Evolutionary conservation across 2,329 filamentous ascomycete genomes (phyloP).

Genomic region (Cladosporium cucumerinum): DNA sequence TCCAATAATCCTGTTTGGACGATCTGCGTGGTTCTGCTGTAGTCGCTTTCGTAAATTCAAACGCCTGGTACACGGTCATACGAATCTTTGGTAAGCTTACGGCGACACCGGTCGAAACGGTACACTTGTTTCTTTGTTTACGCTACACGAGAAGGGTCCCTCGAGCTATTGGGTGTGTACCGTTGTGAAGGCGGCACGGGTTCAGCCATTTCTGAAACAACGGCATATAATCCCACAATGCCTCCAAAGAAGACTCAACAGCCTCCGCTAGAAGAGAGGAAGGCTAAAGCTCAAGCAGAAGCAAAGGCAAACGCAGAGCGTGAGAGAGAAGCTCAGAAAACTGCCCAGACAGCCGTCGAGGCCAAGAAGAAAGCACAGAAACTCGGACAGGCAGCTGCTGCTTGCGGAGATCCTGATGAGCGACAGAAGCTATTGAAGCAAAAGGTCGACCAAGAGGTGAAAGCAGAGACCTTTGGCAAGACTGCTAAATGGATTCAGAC

Average conservation of each 20-base stretch:
- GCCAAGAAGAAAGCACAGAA: slow-evolving; percentile 28
- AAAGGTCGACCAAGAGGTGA: slow-evolving; percentile 29
- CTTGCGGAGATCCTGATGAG: slow-evolving; percentile 31
- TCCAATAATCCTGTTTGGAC: background rate
- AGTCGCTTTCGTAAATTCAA: background rate
- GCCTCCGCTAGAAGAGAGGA: background rate
- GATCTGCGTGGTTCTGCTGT: background rate
- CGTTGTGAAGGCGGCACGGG: background rate
- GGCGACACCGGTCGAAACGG: background rate
- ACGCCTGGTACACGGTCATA: background rate
- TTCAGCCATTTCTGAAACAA: background rate
- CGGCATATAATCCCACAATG: background rate
- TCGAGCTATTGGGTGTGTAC: background rate
- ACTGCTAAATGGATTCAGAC: slow-evolving; percentile 30
- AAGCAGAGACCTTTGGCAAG: slow-evolving; percentile 34
- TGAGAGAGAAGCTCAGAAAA: slow-evolving; percentile 26
- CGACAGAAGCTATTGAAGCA: slow-evolving; percentile 33
- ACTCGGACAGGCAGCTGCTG: slow-evolving; percentile 29
- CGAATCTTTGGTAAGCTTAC: slow-evolving; percentile 1
- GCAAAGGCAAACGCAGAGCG: background rate
- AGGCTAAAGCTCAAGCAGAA: slow-evolving; percentile 12
- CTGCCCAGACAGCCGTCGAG: slow-evolving; percentile 27
- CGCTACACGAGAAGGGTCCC: background rate
- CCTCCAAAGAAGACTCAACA: slow-evolving; percentile 1
- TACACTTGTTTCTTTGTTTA: background rate